Evolutionary conservation across 2,329 filamentous ascomycete genomes (phyloP).

Genomic region (Lecanicillium sp.): DNA sequence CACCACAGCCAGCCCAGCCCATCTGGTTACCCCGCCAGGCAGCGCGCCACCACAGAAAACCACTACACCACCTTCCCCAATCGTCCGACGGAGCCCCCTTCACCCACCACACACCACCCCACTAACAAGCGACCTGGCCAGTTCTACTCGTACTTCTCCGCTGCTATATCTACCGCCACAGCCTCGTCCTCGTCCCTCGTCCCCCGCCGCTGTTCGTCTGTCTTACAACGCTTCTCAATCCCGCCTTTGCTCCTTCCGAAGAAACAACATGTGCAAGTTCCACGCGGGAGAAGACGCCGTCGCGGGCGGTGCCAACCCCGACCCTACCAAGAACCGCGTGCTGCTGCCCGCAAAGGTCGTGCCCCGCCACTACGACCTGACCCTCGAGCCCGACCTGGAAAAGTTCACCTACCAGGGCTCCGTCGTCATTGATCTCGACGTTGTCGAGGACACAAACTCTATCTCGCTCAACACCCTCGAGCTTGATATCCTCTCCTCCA

Average conservation of each 20-base stretch:
- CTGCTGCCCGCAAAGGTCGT: constrained; percentile 88
- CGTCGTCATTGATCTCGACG: constrained; percentile 80
- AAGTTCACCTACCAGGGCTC: constrained; percentile 81
- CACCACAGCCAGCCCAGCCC: too few relatives aligned
- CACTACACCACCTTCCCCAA: too few relatives aligned
- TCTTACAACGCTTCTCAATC: constrained; percentile 11
- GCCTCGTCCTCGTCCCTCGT: not conserved
- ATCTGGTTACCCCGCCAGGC: too few relatives aligned
- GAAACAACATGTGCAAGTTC: constrained; percentile 60
- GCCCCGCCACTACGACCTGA: constrained; percentile 86
- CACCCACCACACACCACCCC: too few relatives aligned
- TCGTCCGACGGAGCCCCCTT: too few relatives aligned
- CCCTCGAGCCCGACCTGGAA: constrained; percentile 82
- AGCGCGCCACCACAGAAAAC: too few relatives aligned
- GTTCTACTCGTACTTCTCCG: too few relatives aligned
- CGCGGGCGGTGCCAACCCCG: constrained; percentile 22
- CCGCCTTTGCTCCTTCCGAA: constrained; percentile 67
- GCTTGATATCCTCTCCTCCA: constrained; percentile 68
- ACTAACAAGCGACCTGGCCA: too few relatives aligned
- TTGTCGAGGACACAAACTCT: constrained; percentile 74
- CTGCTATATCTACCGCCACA: too few relatives aligned
- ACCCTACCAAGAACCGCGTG: constrained; percentile 47
- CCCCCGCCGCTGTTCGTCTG: not conserved
- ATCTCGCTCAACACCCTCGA: constrained; percentile 86
- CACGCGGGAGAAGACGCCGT: constrained; percentile 22